Base-by-base conservation (phyloP, 371 early-diverging fungal species). In the Mortierella sp. region DNA sequence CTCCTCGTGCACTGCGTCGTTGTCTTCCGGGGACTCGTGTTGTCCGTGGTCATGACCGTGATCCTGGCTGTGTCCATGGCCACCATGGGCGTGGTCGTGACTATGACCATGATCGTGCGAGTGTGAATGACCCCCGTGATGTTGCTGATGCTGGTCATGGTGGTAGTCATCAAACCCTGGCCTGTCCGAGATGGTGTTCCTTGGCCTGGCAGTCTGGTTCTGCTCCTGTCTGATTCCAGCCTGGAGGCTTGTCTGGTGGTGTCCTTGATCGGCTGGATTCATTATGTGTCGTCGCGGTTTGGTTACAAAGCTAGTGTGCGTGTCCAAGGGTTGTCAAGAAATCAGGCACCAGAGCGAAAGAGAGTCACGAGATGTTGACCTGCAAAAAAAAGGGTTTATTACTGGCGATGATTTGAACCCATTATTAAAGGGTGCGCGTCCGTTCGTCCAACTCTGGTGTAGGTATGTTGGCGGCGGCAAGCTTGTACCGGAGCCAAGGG, bases 1-100 rank as follows among this genome's bases (percentile, higher is more conserved):
- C 46, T 91, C 91, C 48, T 88, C 88, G 49, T 84, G 78, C 14
- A 79, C 75, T 38, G 84, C 87, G 11, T 88, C 82, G 3, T 85
- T 80, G 21, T 72, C 58, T 4, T 70, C 80, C 60, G 32, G 41
- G 44, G 46, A 18, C 21, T 70, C 74, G 0, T 43, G 54, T 54
- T 72, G 55, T 0, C 43, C 65, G 55, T 82, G 79, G 10, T 41
- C 73, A 51, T 75, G 82, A 51, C 73, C 46, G 32, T 76, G 80
- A 21, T 54, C 72, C 70, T 80, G 87, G 7, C 44, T 38, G n/a
- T 92, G 90, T 4, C 48, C 48, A 43, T 80, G 81, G 35, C 27
- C 60, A 32, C n/a, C 32, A 16, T 29, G 32, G 60, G 11, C 60
- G 43, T 72, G 72, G 55, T 51, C 29, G 63, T 68, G 75, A 58